Conservation (phyloP, 495 filamentous ascomycete species). For the Lepidopterella palustris region DNA sequence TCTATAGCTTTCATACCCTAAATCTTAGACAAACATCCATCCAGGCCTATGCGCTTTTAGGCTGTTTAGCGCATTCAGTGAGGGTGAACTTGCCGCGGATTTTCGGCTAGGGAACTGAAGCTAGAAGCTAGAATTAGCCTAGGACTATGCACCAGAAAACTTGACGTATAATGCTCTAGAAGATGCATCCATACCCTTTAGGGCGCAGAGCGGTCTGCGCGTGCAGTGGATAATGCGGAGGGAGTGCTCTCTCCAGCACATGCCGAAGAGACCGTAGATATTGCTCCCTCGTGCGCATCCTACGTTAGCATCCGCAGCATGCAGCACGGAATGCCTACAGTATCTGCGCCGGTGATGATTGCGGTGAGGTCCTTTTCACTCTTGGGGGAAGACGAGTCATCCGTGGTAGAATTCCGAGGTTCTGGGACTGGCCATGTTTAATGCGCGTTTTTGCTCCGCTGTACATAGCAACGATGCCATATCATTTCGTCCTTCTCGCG, state of each 20-base stretch:
- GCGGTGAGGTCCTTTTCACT: conserved; percentile 42
- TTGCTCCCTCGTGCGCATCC: conserved; percentile 46
- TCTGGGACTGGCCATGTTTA: conserved; percentile 30
- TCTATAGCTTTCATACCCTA: conserved; percentile 17
- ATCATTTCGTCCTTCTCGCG: background rate
- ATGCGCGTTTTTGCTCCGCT: background rate
- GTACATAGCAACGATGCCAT: background rate
- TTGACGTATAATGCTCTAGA: no score
- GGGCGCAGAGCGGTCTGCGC: no score
- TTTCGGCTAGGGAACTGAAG: no score
- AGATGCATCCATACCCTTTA: no score
- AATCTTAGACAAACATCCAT: conserved; percentile 32
- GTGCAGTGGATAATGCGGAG: no score
- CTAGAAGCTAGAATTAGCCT: no score
- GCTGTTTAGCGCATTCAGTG: conserved; percentile 46
- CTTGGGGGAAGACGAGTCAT: conserved; percentile 40
- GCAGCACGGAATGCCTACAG: conserved; percentile 44
- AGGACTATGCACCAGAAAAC: no score
- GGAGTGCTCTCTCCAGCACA: no score
- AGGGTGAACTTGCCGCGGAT: conserved; percentile 42
- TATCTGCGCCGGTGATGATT: conserved; percentile 49
- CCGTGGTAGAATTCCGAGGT: conserved; percentile 47
- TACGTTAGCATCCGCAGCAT: conserved; percentile 44
- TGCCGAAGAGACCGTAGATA: conserved; percentile 47
- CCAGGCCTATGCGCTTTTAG: conserved; percentile 21